A percentile compares a stretch with the other conserved stretches of the same genome.
phyloP scores from a whole-genome alignment of 768 basidiomycete genomes.

The Auriscalpium vulgare region DNA sequence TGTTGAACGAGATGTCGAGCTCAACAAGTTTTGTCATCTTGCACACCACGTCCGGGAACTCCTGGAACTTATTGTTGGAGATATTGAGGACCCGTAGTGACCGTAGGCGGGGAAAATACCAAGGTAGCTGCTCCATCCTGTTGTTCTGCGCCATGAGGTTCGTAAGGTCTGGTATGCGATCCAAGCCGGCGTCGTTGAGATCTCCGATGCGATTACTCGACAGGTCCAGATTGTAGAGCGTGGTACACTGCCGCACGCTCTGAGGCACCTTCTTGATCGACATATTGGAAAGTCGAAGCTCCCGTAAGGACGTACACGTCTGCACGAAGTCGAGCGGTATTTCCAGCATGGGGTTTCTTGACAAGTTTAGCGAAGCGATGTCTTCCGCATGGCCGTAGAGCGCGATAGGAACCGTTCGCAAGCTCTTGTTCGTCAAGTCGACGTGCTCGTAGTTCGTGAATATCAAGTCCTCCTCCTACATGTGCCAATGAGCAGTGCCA shows the following conservation, averaged over 20 bases:
- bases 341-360: conserved; percentile 92
- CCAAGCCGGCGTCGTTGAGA: conserved; percentile 78
- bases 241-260: conserved; percentile 65
- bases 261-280: conserved; percentile 91
- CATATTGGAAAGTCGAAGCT: conserved; percentile 84
- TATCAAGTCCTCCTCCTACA: conserved; percentile 64
- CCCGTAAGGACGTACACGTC: conserved; percentile 72
- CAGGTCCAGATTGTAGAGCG: conserved; percentile 75
- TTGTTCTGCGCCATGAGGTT: conserved; percentile 84
- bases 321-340: conserved; percentile 96
- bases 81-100: conserved; percentile 77
- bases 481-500: background rate
- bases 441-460: conserved; percentile 70
- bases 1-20: conserved; percentile 94
- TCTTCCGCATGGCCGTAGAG: conserved; percentile 78
- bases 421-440: conserved; percentile 71
- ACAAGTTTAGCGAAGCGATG: conserved; percentile 81
- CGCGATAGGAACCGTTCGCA: conserved; percentile 83
- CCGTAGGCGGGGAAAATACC: conserved; percentile 72
- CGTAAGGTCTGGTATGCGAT: conserved; percentile 62
- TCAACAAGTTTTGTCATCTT: conserved; percentile 68
- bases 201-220: conserved; percentile 89
- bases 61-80: conserved; percentile 89
- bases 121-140: conserved; percentile 78
- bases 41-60: conserved; percentile 67